Evolutionary conservation across 805 yeast species (phyloP), one percentile per base, ranked within the genome.

Genomic region (Blastobotrys parvus): DNA sequence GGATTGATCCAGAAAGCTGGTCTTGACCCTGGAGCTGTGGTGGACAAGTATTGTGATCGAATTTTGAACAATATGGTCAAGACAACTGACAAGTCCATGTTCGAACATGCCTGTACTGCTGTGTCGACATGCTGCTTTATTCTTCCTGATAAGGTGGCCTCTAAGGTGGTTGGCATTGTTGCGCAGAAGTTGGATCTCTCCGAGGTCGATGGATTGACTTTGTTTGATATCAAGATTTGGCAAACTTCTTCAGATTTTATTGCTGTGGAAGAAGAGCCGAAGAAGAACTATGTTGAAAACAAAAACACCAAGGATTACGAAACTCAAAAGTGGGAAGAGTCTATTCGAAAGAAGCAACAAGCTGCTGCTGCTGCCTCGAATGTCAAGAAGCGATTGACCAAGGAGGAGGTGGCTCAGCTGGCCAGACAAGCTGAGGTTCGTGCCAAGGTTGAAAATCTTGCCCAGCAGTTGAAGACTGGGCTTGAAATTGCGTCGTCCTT

Each of bases 301-400:
- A 85, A 83, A 58, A 85, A 85, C 58, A 67, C 85, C 1, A 88
- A 80, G 57, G 95, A 88, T 55, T 86, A 86, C 54, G 94, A 82
- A 54, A 82, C 89, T 2, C 65, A 75, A 46, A 78, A 85, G 59
- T 90, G 97, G 97, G 98, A 92, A 58, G 88, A 81, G 52, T 74
- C 75, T 41, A 73, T 92, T 25, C 77, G 90, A 54, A 77, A 78
- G 49, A 90, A 87, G 55, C 42, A 54, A 18, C 42, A 33, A 21
- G 41, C 32, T 3, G 38, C 37, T 11, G 51, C 49, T 3, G 49
- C 45, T 5, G 41, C 39, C 18, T 48, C 45, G 2, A 38, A 47
- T 16, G 41, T 20, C 5, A 20, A 45, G 35, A 79, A 72, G 61
- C 83, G 82, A 55, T 66, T 80, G 33, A 72, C 94, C 2, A 81